Evolutionary conservation across 139 green algal species (phyloP).

Genomic region (Tetraselmis striata): DNA sequence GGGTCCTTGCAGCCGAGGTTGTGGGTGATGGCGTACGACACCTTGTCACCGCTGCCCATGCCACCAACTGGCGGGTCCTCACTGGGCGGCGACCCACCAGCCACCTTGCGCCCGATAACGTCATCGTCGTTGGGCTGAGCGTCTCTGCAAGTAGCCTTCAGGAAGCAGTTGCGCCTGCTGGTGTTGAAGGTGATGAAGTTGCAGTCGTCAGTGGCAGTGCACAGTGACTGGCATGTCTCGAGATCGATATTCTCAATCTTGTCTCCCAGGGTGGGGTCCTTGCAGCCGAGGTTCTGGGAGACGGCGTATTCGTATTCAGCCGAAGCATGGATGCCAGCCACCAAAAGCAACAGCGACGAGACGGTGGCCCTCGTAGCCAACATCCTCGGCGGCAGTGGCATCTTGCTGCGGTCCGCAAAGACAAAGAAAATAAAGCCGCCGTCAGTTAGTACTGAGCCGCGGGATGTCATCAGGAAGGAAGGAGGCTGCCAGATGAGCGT

Average conservation of each 20-base stretch:
- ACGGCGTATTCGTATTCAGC: background rate
- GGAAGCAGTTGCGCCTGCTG: background rate
- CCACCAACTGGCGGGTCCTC: no score
- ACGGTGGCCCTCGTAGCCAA: no score
- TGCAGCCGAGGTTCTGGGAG: background rate
- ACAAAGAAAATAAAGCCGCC: no score
- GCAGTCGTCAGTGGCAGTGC: background rate
- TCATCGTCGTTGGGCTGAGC: background rate
- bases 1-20: background rate
- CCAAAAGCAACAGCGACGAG: no score
- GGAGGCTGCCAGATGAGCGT: no score
- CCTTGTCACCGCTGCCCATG: background rate
- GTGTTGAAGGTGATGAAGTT: background rate
- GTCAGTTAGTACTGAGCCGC: no score
- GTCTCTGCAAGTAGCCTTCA: background rate
- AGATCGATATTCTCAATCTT: background rate
- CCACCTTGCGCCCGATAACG: no score
- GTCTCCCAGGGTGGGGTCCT: background rate
- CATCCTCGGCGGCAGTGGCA: no score
- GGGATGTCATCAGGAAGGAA: no score
- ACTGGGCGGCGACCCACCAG: no score
- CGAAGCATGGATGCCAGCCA: no score
- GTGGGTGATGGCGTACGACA: background rate
- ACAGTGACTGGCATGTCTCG: background rate
- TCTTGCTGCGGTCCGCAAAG: no score